Evolutionary conservation across 2,329 filamentous ascomycete species (phyloP).

Genomic region (Byssochlamys sp.): DNA sequence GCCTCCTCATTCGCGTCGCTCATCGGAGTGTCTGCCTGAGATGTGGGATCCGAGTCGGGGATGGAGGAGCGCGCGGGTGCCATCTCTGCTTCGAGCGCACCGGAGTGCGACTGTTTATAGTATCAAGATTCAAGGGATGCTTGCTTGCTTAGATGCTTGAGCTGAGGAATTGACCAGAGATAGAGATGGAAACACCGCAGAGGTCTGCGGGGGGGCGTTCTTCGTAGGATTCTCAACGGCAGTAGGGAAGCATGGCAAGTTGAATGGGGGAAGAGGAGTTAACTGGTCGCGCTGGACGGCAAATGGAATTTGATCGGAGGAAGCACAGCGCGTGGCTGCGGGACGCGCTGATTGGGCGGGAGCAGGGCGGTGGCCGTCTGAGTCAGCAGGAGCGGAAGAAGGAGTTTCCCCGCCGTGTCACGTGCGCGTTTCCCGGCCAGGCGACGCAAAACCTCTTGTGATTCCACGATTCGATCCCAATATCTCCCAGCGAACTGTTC

Average conservation of each 20-base stretch:
- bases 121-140: not conserved
- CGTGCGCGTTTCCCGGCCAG: conserved; percentile 25
- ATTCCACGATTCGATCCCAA: not conserved
- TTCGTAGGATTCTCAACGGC: too few species aligned
- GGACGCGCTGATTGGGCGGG: conserved; percentile 29
- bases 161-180: not conserved
- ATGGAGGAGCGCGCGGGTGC: conserved; percentile 26
- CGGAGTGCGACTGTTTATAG: conserved; percentile 11
- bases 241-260: not conserved
- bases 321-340: conserved; percentile 13
- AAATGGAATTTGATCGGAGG: conserved; percentile 20
- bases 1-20: conserved; percentile 31
- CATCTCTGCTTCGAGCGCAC: conserved; percentile 27
- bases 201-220: not conserved
- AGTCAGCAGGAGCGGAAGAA: conserved; percentile 17
- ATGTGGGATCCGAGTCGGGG: conserved; percentile 31
- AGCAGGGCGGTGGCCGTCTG: conserved; percentile 8
- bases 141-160: not conserved
- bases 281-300: conserved; percentile 23
- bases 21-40: conserved; percentile 40
- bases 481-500: too few species aligned
- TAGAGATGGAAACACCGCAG: not conserved
- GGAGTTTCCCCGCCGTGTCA: conserved; percentile 25
- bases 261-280: conserved; percentile 6
- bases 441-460: not conserved